These are phyloP conservation scores for Penicillium sp. DNA, from an alignment of 2,329 filamentous ascomycete genomes.

Conservation along the genomic window DNA sequence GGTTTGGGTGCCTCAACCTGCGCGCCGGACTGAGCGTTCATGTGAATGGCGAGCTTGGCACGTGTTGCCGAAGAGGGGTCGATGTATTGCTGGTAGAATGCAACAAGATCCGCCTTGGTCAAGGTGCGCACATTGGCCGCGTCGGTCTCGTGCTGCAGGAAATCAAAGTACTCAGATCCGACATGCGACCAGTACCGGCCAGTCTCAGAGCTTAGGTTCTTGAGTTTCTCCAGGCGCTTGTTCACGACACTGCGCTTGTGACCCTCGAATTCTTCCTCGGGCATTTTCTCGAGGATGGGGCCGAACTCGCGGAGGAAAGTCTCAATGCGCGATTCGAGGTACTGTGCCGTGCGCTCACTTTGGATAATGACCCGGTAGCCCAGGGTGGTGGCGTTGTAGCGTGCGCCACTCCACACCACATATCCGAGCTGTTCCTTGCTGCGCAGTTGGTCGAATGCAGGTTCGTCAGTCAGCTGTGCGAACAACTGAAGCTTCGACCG, in stretches of 20 bases:
- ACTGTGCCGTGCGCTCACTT: slow-evolving; percentile 80
- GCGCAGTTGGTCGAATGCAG: slow-evolving; percentile 87
- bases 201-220: slow-evolving; percentile 86
- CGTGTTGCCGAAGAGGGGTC: slow-evolving; percentile 69
- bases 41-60: slow-evolving; percentile 81
- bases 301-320: slow-evolving; percentile 72
- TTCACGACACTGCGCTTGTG: slow-evolving; percentile 89
- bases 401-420: slow-evolving; percentile 81
- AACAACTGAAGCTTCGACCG: slow-evolving; percentile 78
- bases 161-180: slow-evolving; percentile 82
- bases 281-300: slow-evolving; percentile 70
- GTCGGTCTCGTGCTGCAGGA: slow-evolving; percentile 77
- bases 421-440: slow-evolving; percentile 98
- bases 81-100: slow-evolving; percentile 76
- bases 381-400: slow-evolving; percentile 71
- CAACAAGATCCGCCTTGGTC: slow-evolving; percentile 74
- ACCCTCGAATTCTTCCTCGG: slow-evolving; percentile 77
- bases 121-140: slow-evolving; percentile 71
- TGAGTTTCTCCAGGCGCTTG: slow-evolving; percentile 83
- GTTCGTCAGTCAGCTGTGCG: slow-evolving; percentile 88
- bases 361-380: slow-evolving; percentile 90
- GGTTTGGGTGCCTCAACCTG: slow-evolving; percentile 33
- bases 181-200: slow-evolving; percentile 83
- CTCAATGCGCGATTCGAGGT: slow-evolving; percentile 84
- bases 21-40: slow-evolving; percentile 69